phyloP scores from a whole-genome alignment of 2,329 filamentous ascomycete species.

The Colletotrichum sp. region DNA sequence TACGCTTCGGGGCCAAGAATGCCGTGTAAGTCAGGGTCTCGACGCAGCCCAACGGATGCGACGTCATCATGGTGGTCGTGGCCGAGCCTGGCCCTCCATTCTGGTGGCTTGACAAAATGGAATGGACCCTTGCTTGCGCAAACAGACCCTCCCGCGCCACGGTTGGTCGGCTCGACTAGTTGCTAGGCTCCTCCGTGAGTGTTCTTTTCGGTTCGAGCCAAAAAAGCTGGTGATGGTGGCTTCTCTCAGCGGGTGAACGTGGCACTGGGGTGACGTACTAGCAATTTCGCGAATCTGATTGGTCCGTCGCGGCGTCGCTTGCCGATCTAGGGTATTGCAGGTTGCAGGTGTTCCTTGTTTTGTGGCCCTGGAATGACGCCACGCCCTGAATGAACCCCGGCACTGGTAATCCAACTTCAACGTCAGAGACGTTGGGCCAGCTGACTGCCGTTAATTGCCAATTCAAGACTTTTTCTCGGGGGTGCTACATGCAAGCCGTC shows the following conservation, averaged over 20 bases:
- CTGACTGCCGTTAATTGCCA: conserved; percentile 9
- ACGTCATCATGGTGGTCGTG: conserved; percentile 18
- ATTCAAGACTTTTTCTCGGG: background rate
- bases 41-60: conserved; percentile 1
- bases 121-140: conserved; percentile 12
- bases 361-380: conserved; percentile 17
- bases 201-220: background rate
- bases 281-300: conserved; percentile 8
- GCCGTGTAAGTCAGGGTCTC: conserved; percentile 14
- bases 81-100: background rate
- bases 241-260: background rate
- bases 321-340: conserved; percentile 17
- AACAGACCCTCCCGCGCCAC: background rate
- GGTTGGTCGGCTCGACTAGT: conserved; percentile 4
- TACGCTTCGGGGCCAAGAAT: conserved; percentile 7
- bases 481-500: background rate
- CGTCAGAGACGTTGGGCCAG: conserved; percentile 1
- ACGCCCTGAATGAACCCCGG: conserved; percentile 10
- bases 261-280: conserved; percentile 6
- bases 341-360: conserved; percentile 18
- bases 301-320: background rate
- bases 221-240: conserved; percentile 12
- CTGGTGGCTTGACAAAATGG: background rate
- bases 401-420: conserved; percentile 3
- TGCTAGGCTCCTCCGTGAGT: background rate